Evolutionary conservation across 305 asterid species (phyloP).

Genomic region (Solanum hybrid): DNA sequence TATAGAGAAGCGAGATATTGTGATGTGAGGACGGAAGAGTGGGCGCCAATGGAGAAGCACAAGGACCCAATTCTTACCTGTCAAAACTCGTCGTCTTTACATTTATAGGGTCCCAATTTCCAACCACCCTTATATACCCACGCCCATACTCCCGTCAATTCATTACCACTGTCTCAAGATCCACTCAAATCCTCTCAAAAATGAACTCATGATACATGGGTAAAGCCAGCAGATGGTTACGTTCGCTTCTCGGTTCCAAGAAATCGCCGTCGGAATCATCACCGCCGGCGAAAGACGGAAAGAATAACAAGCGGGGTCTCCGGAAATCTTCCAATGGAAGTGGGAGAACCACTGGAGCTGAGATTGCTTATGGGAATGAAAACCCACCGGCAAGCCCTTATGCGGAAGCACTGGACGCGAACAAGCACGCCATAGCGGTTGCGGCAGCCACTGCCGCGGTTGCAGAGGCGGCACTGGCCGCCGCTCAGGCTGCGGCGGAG

Average conservation of each 20-base stretch:
- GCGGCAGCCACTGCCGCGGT: slow-evolving; percentile 98
- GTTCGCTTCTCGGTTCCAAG: slow-evolving; percentile 51
- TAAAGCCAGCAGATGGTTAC: slow-evolving; percentile 62
- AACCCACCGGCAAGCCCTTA: slow-evolving; percentile 25
- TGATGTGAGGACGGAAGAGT: not conserved
- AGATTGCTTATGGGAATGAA: slow-evolving; percentile 9
- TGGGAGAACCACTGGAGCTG: not conserved
- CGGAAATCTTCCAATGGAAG: slow-evolving; percentile 6
- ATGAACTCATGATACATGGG: slow-evolving; percentile 51
- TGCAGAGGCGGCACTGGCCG: slow-evolving; percentile 95
- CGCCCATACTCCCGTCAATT: slow-evolving; percentile 16
- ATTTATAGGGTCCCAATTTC: slow-evolving; percentile 14
- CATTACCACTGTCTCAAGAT: slow-evolving; percentile 6
- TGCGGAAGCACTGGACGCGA: slow-evolving; percentile 50
- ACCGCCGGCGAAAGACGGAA: slow-evolving; percentile 19
- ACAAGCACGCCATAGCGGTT: slow-evolving; percentile 85
- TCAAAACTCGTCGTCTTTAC: slow-evolving; percentile 39
- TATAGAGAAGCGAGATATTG: not conserved
- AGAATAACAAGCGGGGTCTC: slow-evolving; percentile 20
- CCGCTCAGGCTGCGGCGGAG: slow-evolving; percentile 92
- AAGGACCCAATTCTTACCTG: slow-evolving; percentile 30
- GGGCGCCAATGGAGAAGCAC: not conserved
- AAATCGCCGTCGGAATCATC: slow-evolving; percentile 26
- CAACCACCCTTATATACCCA: slow-evolving; percentile 27
- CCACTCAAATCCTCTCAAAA: not conserved